Percentiles rank a stretch among this genome's conserved stretches.
phyloP scores from a whole-genome alignment of 1,139 yeast genomes.

The Magnusiomyces tetraspermus region DNA sequence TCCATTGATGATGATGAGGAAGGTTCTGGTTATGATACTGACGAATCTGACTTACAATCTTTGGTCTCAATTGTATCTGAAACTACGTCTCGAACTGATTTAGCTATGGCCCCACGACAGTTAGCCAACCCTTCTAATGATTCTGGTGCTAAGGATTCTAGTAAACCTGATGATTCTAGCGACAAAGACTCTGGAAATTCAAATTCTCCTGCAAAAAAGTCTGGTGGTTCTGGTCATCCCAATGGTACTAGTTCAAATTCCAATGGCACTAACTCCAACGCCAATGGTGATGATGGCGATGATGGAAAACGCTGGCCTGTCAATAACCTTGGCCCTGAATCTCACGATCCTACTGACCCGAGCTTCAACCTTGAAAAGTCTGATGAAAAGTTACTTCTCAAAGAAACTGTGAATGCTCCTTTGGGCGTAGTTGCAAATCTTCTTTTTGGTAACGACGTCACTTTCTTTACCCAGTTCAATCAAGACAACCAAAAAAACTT shows the following conservation, averaged over 20 bases:
- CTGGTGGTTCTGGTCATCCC: neutral
- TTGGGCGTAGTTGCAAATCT: conserved; percentile 64
- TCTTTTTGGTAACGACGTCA: conserved; percentile 64
- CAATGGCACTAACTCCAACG: conserved; percentile 1
- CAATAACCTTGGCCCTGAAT: conserved; percentile 42
- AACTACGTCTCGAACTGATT: too few relatives aligned
- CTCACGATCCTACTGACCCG: conserved; percentile 46
- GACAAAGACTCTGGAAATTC: too few relatives aligned
- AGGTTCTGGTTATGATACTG: conserved; percentile 14
- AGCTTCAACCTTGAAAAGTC: conserved; percentile 45
- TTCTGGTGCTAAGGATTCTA: too few relatives aligned
- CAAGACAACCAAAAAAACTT: conserved; percentile 62
- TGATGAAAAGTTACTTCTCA: conserved; percentile 52
- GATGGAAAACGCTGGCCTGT: conserved; percentile 26
- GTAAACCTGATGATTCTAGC: too few relatives aligned
- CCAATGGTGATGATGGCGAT: conserved; percentile 1
- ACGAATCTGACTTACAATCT: conserved; percentile 16
- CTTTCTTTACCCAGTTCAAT: conserved; percentile 45
- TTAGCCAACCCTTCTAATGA: too few relatives aligned
- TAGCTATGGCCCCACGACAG: too few relatives aligned
- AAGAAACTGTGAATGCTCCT: conserved; percentile 62
- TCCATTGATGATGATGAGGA: conserved; percentile 20
- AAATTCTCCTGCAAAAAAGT: too few relatives aligned
- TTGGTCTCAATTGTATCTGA: too few relatives aligned
- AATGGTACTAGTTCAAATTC: conserved; percentile 6